These are phyloP conservation scores for Leucocoprinus sp. DNA, from an alignment of 768 basidiomycete species.

Conservation along the genomic window DNA sequence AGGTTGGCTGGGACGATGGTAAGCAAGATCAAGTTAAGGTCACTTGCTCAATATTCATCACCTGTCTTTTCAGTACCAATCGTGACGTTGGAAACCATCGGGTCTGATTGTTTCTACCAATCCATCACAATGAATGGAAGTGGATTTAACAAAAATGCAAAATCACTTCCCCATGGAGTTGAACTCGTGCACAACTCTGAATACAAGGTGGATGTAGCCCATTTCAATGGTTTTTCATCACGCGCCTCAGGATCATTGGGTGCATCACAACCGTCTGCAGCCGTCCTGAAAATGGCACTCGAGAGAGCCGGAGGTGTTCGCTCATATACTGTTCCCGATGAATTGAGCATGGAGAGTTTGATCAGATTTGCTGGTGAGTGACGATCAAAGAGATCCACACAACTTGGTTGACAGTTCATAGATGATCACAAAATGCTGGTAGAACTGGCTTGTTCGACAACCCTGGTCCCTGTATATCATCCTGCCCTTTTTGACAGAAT, in stretches of 20 bases:
- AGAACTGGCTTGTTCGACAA: slow-evolving; percentile 67
- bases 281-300: slow-evolving; percentile 58
- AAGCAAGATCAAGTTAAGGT: slow-evolving; percentile 14
- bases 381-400: background rate
- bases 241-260: slow-evolving; percentile 63
- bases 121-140: slow-evolving; percentile 53
- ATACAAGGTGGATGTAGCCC: slow-evolving; percentile 46
- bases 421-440: slow-evolving; percentile 72
- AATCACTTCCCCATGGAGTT: slow-evolving; percentile 33
- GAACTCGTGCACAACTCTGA: slow-evolving; percentile 30
- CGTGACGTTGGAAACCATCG: slow-evolving; percentile 61
- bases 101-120: slow-evolving; percentile 68
- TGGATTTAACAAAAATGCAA: slow-evolving; percentile 23
- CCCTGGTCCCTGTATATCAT: slow-evolving; percentile 60
- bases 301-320: slow-evolving; percentile 46
- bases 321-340: slow-evolving; percentile 59
- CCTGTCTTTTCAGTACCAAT: slow-evolving; percentile 43
- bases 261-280: slow-evolving; percentile 55
- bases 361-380: slow-evolving; percentile 49
- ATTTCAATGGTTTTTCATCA: slow-evolving; percentile 50
- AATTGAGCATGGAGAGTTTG: slow-evolving; percentile 57
- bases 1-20: slow-evolving; percentile 66
- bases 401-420: slow-evolving; percentile 17
- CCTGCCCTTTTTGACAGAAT: slow-evolving; percentile 44
- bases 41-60: background rate